These are phyloP conservation scores for Backusella macrospora DNA, from an alignment of 192 early-diverging fungal genomes.

Conservation along the genomic window DNA sequence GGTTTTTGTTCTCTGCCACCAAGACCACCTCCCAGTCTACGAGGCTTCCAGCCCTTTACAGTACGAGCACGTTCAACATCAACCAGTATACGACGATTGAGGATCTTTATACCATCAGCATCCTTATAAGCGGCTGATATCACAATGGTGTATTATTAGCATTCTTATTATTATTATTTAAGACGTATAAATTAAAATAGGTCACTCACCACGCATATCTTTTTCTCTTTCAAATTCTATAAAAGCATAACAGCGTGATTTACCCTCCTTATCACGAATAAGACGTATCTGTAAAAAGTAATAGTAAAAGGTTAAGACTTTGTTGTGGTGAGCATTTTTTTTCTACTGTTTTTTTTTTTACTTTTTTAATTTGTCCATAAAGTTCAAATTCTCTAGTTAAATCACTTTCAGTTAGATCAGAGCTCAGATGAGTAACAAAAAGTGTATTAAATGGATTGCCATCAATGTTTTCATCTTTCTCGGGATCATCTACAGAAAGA, in stretches of 20 bases:
- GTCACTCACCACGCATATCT: constrained; percentile 66
- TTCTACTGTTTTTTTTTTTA: constrained; percentile 41
- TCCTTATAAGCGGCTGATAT: constrained; percentile 72
- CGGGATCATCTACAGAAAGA: constrained; percentile 64
- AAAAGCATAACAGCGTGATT: constrained; percentile 93
- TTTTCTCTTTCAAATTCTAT: constrained; percentile 92
- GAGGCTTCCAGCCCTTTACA: constrained; percentile 93
- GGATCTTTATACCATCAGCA: constrained; percentile 86
- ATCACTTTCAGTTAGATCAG: constrained; percentile 76
- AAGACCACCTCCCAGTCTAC: constrained; percentile 79
- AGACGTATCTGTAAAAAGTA: constrained; percentile 58
- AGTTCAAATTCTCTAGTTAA: constrained; percentile 75
- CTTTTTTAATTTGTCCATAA: constrained; percentile 81
- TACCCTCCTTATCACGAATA: constrained; percentile 67
- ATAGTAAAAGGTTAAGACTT: not conserved
- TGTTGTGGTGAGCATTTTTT: not conserved
- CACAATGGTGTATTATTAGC: not conserved
- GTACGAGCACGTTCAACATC: constrained; percentile 97
- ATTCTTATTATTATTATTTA: not conserved
- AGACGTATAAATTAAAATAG: not conserved
- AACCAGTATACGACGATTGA: constrained; percentile 83
- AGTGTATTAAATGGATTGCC: constrained; percentile 94
- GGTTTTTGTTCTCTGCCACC: constrained; percentile 55
- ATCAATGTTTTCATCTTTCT: constrained; percentile 68
- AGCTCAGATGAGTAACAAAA: constrained; percentile 82